Evolutionary conservation across 352 stramenopile genomes (phyloP).

Genomic region (Phytophthora agathidicida): DNA sequence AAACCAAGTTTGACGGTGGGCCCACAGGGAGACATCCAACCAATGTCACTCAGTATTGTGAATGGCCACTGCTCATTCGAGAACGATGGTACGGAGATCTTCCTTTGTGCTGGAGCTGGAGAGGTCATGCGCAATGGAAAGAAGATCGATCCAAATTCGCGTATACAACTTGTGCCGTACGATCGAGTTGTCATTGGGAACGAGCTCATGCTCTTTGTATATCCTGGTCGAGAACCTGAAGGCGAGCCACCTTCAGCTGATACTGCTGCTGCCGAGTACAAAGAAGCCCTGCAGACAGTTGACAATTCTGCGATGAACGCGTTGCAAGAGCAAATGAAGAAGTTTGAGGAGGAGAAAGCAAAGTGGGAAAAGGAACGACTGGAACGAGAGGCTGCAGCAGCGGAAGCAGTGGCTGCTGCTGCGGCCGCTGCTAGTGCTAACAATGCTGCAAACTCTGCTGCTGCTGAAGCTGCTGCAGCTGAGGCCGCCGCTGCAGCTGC

Average conservation of each 20-base stretch:
- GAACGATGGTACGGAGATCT: slow-evolving; percentile 48
- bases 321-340: slow-evolving; percentile 90
- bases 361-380: slow-evolving; percentile 88
- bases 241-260: slow-evolving; percentile 76
- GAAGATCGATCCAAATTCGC: slow-evolving; percentile 53
- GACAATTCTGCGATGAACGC: slow-evolving; percentile 77
- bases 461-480: slow-evolving; percentile 31
- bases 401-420: slow-evolving; percentile 29
- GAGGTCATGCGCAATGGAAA: slow-evolving; percentile 91
- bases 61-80: slow-evolving; percentile 88
- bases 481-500: slow-evolving; percentile 42
- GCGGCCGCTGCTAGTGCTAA: slow-evolving; percentile 34
- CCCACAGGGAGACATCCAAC: slow-evolving; percentile 91
- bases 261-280: slow-evolving; percentile 88
- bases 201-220: slow-evolving; percentile 88
- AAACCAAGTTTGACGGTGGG: slow-evolving; percentile 58
- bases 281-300: slow-evolving; percentile 79
- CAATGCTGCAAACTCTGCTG: slow-evolving; percentile 19
- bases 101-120: slow-evolving; percentile 72
- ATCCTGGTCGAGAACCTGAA: slow-evolving; percentile 52
- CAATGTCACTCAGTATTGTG: slow-evolving; percentile 91
- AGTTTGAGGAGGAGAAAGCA: slow-evolving; percentile 89
- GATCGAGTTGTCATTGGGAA: slow-evolving; percentile 88
- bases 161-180: slow-evolving; percentile 55
- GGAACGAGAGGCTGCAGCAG: slow-evolving; percentile 41